Evolutionary conservation across 257 asterid species (phyloP).

Genomic region (Penstemon davidsonii): DNA sequence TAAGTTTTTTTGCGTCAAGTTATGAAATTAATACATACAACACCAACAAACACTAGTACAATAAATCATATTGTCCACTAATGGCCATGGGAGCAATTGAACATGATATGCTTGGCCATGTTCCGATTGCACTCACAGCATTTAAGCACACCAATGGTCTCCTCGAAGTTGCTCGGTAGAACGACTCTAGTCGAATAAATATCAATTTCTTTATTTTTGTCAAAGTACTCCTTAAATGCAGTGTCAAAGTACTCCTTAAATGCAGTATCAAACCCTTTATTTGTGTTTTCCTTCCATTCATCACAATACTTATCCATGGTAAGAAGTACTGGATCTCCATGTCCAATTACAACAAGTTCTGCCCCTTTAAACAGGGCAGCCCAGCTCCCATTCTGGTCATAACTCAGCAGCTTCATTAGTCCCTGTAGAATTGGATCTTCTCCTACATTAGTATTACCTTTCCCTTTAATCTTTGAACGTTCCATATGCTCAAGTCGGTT

Average conservation of each 20-base stretch:
- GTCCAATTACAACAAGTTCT: constrained; percentile 12
- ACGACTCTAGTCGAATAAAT: not conserved
- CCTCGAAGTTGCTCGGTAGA: not conserved
- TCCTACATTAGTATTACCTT: not conserved
- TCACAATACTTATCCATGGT: constrained; percentile 12
- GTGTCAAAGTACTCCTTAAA: constrained; percentile 8
- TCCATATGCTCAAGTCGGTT: constrained; percentile 28
- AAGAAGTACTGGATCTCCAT: constrained; percentile 8
- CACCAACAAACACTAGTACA: no score
- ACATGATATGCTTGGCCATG: constrained; percentile 29
- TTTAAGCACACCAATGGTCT: not conserved
- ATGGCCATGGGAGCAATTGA: constrained; percentile 6
- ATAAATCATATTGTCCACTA: no score
- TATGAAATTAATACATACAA: no score
- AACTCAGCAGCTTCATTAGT: constrained; percentile 20
- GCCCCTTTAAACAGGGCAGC: constrained; percentile 19
- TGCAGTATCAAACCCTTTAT: constrained; percentile 1
- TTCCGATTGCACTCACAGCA: constrained; percentile 18
- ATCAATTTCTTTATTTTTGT: not conserved
- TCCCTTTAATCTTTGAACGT: not conserved
- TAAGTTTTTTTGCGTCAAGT: no score
- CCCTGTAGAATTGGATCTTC: constrained; percentile 20
- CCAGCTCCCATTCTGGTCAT: constrained; percentile 22
- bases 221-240: not conserved
- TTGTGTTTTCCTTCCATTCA: constrained; percentile 7